Base-by-base conservation (phyloP, 495 filamentous ascomycete species). In the Aspergillus nidulans region DNA sequence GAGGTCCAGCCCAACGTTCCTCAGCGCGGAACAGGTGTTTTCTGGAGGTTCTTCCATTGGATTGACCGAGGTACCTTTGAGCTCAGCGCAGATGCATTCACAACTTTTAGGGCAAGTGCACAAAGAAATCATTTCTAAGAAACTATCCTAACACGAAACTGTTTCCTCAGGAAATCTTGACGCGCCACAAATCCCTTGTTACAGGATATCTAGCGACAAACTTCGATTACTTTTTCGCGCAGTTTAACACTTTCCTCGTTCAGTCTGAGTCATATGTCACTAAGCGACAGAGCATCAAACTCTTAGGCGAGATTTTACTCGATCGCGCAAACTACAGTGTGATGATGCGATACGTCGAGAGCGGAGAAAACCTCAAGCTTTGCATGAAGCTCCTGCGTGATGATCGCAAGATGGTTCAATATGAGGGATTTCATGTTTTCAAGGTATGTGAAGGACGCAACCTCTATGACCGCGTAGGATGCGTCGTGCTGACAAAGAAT, bases 371-470 rank as follows among this genome's bases (percentile, higher is more conserved):
- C 65, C 80, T 99, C 57, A 99, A 99, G 76, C 82, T 97, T 49
- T 92, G 89, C 72, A 99, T 99, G 95, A 97, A 95, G 67, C 76
- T 97, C 49, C 74, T 99, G 50, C 82, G 88, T 45, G 92, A 97
- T 69, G 92, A 97, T 67, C 83, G 92, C 61, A 91, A 94, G 68
- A 99, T 97, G 90, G 94, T 99, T 47, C 92, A 97, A 66, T 99
- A 97, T 66, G 95, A 99, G 71, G 92, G 91, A 21, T 99, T 99
- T 69, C 95, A 99, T 69, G 92, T 98, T 32, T 98, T 98, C 77
- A 98, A 98, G 79, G 86, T 87, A 75, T 59, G 72, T 69, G 43
- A n/a, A 19, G 20, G 20, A 32, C 12, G 8, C 15, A 34, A 34
- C 15, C 32, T 21, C 41, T 23, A 10, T 23, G 3, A 24, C 28